phyloP scores from a whole-genome alignment of 805 yeast genomes.

The Kregervanrija pseudodelftensis region DNA sequence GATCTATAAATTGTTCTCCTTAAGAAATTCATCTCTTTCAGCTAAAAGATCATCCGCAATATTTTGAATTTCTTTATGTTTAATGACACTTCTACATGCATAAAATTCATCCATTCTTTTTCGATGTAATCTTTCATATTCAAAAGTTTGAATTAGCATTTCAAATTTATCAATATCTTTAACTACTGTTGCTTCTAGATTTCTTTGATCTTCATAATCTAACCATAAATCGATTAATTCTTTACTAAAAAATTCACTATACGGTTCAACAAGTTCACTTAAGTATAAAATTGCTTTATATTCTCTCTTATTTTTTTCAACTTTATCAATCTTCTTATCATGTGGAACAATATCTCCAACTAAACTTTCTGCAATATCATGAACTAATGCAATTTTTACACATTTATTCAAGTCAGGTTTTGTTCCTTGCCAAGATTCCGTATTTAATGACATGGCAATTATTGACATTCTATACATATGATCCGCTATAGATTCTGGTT shows the following conservation, averaged over 20 bases:
- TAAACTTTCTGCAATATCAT: conserved; percentile 88
- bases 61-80: conserved; percentile 60
- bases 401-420: conserved; percentile 54
- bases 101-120: conserved; percentile 66
- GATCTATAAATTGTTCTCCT: not conserved
- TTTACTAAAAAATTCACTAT: conserved; percentile 52
- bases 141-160: conserved; percentile 72
- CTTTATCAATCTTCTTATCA: conserved; percentile 56
- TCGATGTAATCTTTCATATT: conserved; percentile 66
- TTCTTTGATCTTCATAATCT: conserved; percentile 81
- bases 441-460: conserved; percentile 56
- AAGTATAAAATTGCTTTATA: conserved; percentile 63
- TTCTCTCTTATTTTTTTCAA: conserved; percentile 82
- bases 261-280: conserved; percentile 51
- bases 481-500: conserved; percentile 75
- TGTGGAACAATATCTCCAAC: conserved; percentile 94
- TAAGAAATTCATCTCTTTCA: conserved; percentile 34
- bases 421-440: conserved; percentile 9
- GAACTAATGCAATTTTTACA: conserved; percentile 79
- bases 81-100: conserved; percentile 52
- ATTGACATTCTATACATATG: conserved; percentile 95
- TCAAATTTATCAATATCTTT: conserved; percentile 93
- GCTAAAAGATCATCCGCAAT: conserved; percentile 57
- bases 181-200: conserved; percentile 79
- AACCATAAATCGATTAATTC: conserved; percentile 72